phyloP scores from a whole-genome alignment of 2,329 filamentous ascomycete genomes.

The Alternaria gaisen region DNA sequence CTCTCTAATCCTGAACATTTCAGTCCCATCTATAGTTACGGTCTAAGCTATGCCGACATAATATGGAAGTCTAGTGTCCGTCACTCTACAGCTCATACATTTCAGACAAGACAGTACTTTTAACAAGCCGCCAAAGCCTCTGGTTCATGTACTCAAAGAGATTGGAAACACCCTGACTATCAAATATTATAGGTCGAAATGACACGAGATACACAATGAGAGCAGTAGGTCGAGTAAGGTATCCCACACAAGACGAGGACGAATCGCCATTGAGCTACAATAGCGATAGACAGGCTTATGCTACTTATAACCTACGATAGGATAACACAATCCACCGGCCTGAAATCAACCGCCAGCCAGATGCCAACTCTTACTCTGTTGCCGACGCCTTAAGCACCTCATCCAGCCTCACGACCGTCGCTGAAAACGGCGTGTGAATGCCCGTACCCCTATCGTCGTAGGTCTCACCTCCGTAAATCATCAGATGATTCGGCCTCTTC shows the following conservation, averaged over 20 bases:
- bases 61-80: neutral
- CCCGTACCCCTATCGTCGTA: conserved; percentile 21
- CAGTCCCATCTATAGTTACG: neutral
- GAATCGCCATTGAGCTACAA: too few species aligned
- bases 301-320: too few species aligned
- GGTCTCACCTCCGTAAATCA: conserved; percentile 31
- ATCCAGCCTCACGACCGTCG: conserved; percentile 21
- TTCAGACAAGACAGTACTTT: too few species aligned
- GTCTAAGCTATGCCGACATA: neutral
- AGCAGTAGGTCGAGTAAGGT: neutral
- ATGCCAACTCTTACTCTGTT: neutral
- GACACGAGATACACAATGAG: too few species aligned
- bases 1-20: neutral
- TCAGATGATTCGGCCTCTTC: conserved; percentile 22
- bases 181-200: neutral
- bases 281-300: too few species aligned
- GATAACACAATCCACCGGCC: too few species aligned
- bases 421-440: conserved; percentile 22
- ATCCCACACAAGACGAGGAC: neutral
- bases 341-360: too few species aligned
- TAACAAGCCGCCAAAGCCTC: too few species aligned
- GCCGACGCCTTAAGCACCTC: conserved; percentile 5
- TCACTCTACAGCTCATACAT: neutral
- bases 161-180: neutral
- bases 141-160: neutral